Percentiles rank a stretch among this genome's conserved stretches.
These are phyloP conservation scores for Chlamydomonas sp. DNA, from an alignment of 139 green algal genomes.

Conservation along the genomic window DNA sequence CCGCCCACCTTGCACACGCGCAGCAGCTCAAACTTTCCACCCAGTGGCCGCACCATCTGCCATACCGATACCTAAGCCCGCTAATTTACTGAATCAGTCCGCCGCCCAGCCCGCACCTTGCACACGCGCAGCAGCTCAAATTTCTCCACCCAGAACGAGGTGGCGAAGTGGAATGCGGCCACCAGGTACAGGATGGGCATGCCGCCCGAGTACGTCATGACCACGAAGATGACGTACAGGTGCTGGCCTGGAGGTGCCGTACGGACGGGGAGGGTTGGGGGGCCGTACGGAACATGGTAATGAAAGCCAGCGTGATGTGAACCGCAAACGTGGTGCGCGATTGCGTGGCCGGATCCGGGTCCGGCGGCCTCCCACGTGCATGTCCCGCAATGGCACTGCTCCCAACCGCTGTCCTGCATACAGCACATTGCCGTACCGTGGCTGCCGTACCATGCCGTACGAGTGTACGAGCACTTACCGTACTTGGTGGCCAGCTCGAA, in stretches of 20 bases:
- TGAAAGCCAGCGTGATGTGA: too few relatives aligned
- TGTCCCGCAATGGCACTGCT: too few relatives aligned
- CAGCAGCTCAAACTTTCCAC: conserved; percentile 71
- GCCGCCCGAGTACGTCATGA: conserved; percentile 50
- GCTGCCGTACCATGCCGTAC: too few relatives aligned
- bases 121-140: conserved; percentile 64
- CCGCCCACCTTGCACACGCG: conserved; percentile 39
- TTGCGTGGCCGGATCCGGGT: too few relatives aligned
- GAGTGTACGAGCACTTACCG: conserved; percentile 10
- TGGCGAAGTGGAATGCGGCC: conserved; percentile 52
- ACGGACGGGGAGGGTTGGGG: neutral
- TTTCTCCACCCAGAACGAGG: conserved; percentile 63
- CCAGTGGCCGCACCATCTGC: too few relatives aligned
- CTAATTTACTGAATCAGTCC: too few relatives aligned
- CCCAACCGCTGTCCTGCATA: neutral
- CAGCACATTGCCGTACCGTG: neutral
- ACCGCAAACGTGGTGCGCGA: too few relatives aligned
- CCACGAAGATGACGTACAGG: conserved; percentile 66
- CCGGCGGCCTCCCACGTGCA: too few relatives aligned
- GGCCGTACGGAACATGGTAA: neutral
- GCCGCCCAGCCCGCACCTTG: conserved; percentile 9
- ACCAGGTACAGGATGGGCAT: conserved; percentile 61
- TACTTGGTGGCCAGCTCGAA: conserved; percentile 62
- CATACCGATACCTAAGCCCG: too few relatives aligned
- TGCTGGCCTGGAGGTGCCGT: conserved; percentile 51